A percentile compares a stretch with the other conserved stretches of the same genome.
These are phyloP conservation scores for Fistulina hepatica DNA, from an alignment of 1,284 basidiomycete genomes.

Conservation along the genomic window DNA sequence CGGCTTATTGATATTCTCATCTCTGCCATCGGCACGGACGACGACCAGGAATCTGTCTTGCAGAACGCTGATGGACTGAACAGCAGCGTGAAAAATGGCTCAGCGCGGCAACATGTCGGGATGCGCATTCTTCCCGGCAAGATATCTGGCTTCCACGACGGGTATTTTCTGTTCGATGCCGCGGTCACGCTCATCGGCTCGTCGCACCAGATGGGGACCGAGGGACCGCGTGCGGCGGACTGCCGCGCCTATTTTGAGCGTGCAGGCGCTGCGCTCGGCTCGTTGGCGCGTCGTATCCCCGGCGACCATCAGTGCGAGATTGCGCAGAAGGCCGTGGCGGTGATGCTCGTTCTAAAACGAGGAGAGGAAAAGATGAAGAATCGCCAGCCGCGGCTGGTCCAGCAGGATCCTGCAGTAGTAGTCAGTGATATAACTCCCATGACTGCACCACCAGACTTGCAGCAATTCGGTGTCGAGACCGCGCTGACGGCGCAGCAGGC, in stretches of 20 bases:
- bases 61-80: too few species aligned
- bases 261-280: neutral
- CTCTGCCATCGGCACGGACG: too few species aligned
- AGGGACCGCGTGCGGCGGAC: neutral
- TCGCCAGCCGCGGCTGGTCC: too few species aligned
- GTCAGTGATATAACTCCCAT: too few species aligned
- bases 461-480: too few species aligned
- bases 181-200: slow-evolving; percentile 1
- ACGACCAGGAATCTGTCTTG: too few species aligned
- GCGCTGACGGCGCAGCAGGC: too few species aligned
- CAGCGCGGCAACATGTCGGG: too few species aligned
- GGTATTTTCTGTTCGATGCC: neutral
- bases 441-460: too few species aligned
- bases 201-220: neutral
- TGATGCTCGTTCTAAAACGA: neutral
- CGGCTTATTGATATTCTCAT: neutral
- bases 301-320: neutral
- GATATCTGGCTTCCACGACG: slow-evolving; percentile 1
- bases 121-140: neutral
- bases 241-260: neutral
- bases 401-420: too few species aligned
- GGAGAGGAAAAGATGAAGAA: neutral
- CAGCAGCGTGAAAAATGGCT: too few species aligned
- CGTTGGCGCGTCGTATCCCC: neutral
- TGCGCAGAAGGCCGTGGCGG: neutral